phyloP scores from a whole-genome alignment of 768 basidiomycete genomes.

The Lactarius sanguifluus region DNA sequence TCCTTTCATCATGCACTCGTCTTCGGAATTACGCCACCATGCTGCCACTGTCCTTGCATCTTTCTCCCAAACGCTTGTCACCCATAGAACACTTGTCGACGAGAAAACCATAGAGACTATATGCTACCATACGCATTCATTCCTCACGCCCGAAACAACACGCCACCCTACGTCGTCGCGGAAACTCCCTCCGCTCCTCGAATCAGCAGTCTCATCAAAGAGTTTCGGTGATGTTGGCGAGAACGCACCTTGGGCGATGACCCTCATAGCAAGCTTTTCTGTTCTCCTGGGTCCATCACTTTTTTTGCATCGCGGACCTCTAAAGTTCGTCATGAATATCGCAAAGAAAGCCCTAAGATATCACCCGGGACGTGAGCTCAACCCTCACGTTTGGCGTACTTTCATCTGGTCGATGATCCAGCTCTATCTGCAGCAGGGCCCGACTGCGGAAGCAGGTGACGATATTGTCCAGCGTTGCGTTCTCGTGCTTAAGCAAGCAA shows the following conservation, averaged over 20 bases:
- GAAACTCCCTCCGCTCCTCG: conserved; percentile 19
- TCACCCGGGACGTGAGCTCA: conserved; percentile 22
- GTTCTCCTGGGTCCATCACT: conserved; percentile 23
- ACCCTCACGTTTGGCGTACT: conserved; percentile 26
- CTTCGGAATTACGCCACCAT: conserved; percentile 22
- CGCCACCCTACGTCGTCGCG: conserved; percentile 23
- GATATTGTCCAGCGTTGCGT: conserved; percentile 19
- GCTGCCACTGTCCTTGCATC: conserved; percentile 14
- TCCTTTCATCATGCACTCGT: conserved; percentile 19
- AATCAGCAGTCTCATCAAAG: conserved; percentile 16
- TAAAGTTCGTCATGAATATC: conserved; percentile 22
- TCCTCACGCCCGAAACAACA: conserved; percentile 25
- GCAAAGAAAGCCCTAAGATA: conserved; percentile 16
- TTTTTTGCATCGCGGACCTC: conserved; percentile 19
- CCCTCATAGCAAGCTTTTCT: conserved; percentile 15
- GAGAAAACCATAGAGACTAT: conserved; percentile 16
- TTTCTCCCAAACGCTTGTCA: conserved; percentile 21
- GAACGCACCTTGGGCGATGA: conserved; percentile 24
- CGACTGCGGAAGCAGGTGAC: neutral
- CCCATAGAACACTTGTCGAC: conserved; percentile 4
- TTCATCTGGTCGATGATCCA: conserved; percentile 28
- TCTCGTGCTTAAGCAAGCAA: conserved; percentile 22
- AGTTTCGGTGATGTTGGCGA: conserved; percentile 6
- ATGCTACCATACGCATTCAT: conserved; percentile 17
- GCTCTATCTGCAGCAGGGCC: conserved; percentile 15